Conservation (phyloP, 2,329 filamentous ascomycete genomes). For the Hortaea werneckii region DNA sequence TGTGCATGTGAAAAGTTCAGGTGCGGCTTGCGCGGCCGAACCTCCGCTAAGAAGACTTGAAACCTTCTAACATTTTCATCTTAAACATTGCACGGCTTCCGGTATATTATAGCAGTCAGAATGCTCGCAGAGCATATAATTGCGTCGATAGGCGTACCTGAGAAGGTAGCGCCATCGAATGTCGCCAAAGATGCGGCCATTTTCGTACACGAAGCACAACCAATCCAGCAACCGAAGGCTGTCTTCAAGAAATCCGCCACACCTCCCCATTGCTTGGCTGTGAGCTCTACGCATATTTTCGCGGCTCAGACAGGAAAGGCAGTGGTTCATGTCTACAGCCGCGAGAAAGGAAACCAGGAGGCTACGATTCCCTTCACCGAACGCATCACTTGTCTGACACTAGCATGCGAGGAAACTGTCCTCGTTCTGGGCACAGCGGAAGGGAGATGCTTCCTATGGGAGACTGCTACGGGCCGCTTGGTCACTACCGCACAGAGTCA, state of each 20-base stretch:
- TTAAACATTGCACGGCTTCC: too few relatives aligned
- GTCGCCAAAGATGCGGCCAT: constrained; percentile 71
- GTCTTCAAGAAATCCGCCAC: constrained; percentile 88
- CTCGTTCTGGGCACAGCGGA: constrained; percentile 73
- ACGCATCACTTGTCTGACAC: constrained; percentile 65
- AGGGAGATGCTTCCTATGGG: constrained; percentile 83
- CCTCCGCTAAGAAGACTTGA: too few relatives aligned
- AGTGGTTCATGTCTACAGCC: constrained; percentile 83
- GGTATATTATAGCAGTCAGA: background rate
- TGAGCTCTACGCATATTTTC: constrained; percentile 76
- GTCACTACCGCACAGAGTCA: constrained; percentile 68
- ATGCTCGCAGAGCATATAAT: constrained; percentile 45
- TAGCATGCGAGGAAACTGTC: constrained; percentile 57
- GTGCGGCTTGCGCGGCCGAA: too few relatives aligned
- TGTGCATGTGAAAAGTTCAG: background rate
- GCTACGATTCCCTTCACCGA: constrained; percentile 81
- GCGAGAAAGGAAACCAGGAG: constrained; percentile 76
- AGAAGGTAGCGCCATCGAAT: constrained; percentile 35
- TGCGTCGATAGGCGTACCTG: constrained; percentile 36
- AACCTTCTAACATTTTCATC: too few relatives aligned
- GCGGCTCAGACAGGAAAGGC: constrained; percentile 86
- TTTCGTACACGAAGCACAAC: constrained; percentile 73
- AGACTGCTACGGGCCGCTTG: constrained; percentile 69
- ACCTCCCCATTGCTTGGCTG: constrained; percentile 66
- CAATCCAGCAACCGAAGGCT: constrained; percentile 61